Evolutionary conservation across 371 early-diverging fungal species (phyloP).

Genomic region (Syncephalis plumigaleata): DNA sequence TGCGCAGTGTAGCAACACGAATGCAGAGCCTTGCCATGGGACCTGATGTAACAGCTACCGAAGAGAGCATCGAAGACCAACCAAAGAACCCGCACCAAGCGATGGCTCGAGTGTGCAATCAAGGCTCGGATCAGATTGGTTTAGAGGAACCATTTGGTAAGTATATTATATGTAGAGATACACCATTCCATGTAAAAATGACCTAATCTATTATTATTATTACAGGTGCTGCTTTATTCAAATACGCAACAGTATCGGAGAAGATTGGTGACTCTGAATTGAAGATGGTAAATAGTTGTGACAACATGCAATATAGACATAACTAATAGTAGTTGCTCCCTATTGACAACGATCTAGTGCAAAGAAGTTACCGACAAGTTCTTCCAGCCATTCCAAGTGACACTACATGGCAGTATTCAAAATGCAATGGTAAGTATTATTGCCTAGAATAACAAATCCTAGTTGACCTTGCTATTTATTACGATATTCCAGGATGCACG

Average conservation of each 20-base stretch:
- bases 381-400: slow-evolving; percentile 48
- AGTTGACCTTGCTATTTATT: neutral
- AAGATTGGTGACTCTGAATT: slow-evolving; percentile 60
- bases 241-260: slow-evolving; percentile 63
- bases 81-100: slow-evolving; percentile 53
- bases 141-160: slow-evolving; percentile 55
- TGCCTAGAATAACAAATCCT: neutral
- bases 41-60: slow-evolving; percentile 1
- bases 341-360: slow-evolving; percentile 14
- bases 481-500: slow-evolving; percentile 44
- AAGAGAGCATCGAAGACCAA: slow-evolving; percentile 11
- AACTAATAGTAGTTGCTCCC: neutral
- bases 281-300: slow-evolving; percentile 28
- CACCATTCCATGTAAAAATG: neutral
- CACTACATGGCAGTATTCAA: slow-evolving; percentile 52
- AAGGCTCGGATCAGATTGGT: slow-evolving; percentile 43
- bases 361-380: slow-evolving; percentile 47
- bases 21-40: slow-evolving; percentile 39
- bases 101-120: slow-evolving; percentile 43
- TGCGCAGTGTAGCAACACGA: slow-evolving; percentile 37
- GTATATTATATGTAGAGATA: neutral
- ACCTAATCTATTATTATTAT: neutral
- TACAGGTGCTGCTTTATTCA: slow-evolving; percentile 57
- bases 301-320: neutral
- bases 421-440: slow-evolving; percentile 33